phyloP scores from a whole-genome alignment of 345 rosid species.

The Toxicodendron radicans region DNA sequence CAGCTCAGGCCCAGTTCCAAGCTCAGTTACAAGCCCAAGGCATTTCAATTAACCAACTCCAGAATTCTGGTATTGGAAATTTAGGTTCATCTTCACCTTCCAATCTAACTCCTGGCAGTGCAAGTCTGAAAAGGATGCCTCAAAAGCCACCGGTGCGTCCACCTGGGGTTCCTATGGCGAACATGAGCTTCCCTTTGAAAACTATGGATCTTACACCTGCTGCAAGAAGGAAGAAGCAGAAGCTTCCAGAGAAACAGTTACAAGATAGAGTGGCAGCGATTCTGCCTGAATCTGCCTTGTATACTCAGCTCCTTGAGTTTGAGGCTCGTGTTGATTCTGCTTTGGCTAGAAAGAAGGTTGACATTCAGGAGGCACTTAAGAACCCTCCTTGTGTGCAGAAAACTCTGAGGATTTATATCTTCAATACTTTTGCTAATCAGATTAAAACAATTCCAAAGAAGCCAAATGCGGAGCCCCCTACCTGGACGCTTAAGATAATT shows the following conservation, averaged over 20 bases:
- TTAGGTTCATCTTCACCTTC: constrained; percentile 75
- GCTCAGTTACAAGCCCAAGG: constrained; percentile 82
- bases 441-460: constrained; percentile 71
- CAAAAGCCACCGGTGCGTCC: constrained; percentile 80
- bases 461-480: constrained; percentile 87
- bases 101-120: constrained; percentile 59
- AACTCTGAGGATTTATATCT: constrained; percentile 86
- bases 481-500: constrained; percentile 89
- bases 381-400: constrained; percentile 89
- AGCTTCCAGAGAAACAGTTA: constrained; percentile 86
- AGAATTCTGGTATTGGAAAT: constrained; percentile 52
- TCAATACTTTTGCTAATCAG: constrained; percentile 89
- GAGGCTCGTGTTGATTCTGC: constrained; percentile 95
- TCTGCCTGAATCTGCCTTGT: constrained; percentile 92
- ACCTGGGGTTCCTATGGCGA: constrained; percentile 59
- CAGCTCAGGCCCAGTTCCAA: constrained; percentile 74
- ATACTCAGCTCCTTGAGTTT: constrained; percentile 96
- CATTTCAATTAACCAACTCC: constrained; percentile 52
- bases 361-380: constrained; percentile 95
- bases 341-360: constrained; percentile 81
- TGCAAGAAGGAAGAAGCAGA: constrained; percentile 87
- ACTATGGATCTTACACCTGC: constrained; percentile 77
- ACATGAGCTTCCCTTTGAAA: constrained; percentile 67
- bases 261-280: constrained; percentile 93
- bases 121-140: constrained; percentile 56